These are phyloP conservation scores for Cytospora mali DNA, from an alignment of 2,329 filamentous ascomycete genomes.

Conservation along the genomic window DNA sequence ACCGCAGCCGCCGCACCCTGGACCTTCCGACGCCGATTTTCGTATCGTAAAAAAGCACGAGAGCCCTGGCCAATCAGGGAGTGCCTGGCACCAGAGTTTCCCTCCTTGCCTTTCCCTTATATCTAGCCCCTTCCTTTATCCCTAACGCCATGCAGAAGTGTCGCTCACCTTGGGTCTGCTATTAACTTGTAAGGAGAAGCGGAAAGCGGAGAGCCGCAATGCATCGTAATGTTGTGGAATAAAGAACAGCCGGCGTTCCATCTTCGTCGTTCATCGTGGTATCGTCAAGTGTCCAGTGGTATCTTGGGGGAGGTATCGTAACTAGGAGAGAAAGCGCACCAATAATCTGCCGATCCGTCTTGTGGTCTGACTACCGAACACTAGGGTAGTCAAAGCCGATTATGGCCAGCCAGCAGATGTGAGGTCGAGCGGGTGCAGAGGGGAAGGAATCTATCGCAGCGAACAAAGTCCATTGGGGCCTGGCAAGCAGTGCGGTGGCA, in stretches of 20 bases:
- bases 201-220: slow-evolving; percentile 20
- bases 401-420: neutral
- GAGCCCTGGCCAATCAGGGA: slow-evolving; percentile 11
- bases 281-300: slow-evolving; percentile 26
- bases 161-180: slow-evolving; percentile 12
- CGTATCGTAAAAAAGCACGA: neutral
- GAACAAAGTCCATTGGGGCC: neutral
- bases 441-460: slow-evolving; percentile 11
- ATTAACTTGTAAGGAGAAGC: slow-evolving; percentile 21
- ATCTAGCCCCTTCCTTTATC: slow-evolving; percentile 13
- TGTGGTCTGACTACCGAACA: neutral
- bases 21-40: slow-evolving; percentile 2
- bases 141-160: slow-evolving; percentile 23
- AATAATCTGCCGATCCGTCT: neutral
- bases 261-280: slow-evolving; percentile 21
- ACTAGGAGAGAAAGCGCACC: slow-evolving; percentile 8
- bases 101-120: slow-evolving; percentile 12
- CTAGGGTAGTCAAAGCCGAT: neutral
- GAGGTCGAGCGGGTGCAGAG: neutral
- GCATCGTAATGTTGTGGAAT: slow-evolving; percentile 4
- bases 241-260: slow-evolving; percentile 19
- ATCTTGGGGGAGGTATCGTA: slow-evolving; percentile 26
- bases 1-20: neutral
- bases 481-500: neutral
- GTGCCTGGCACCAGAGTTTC: slow-evolving; percentile 1